Base-by-base conservation (phyloP, 345 rosid genomes). In the Gossypium thurberi region DNA sequence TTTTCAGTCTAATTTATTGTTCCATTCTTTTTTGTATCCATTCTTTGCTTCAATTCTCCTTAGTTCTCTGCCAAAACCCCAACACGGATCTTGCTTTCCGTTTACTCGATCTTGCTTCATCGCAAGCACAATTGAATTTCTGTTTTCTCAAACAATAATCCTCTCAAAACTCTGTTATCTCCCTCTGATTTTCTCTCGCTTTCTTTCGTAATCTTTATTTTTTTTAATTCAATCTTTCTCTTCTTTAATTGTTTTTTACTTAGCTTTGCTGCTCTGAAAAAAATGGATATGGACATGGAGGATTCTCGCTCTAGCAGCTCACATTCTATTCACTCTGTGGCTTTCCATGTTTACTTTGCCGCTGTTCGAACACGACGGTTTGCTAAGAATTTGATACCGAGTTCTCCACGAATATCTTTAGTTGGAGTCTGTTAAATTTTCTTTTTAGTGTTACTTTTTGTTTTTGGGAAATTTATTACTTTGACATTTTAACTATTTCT, bases 111-210 rank as follows among this genome's bases (percentile, higher is more conserved):
- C 44, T 47, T 7, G 26, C 44, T 28, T 28, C 33, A 28, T 3
- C 33, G 33, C 33, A 28, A 28, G 33, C 33, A 28, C 5, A 28
- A 74, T 55, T 4, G n/a, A 13, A 69, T 62, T 69, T 17, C 25
- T 58, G 6, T 60, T 26, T 28, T 60, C 3, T 3, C 5, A 13
- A 55, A 14, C 8, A 26, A 20, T 4, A 26, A 50, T 37, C 37
- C 28, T 57, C 51, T 37, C 58, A 58, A 73, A 58, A 58, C 40
- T 82, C 82, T 2, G 79, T 80, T 60, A 28, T 68, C 47, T 33
- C 46, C 71, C 18, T 44, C 47, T 17, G 52, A 25, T 66, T 78
- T 74, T 52, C 66, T 17, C 40, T 10, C 52, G 47, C 40, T 70
- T 76, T 71, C 75, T 76, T 52, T 17, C n/a, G 44, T 33, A 15